Conservation (phyloP, 371 early-diverging fungal species). For the Mucor circinelloides region DNA sequence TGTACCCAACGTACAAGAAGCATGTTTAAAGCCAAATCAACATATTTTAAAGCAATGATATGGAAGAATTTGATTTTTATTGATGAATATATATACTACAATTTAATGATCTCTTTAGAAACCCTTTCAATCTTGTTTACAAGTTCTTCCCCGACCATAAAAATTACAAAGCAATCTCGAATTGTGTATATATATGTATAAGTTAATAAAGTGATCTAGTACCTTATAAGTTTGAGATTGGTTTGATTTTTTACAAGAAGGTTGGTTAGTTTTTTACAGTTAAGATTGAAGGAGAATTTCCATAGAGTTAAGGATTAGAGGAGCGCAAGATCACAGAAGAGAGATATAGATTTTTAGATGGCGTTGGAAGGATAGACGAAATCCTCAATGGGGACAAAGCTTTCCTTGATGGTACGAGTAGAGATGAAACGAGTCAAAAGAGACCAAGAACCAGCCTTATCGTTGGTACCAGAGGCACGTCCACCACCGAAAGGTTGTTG, state of each 20-base stretch:
- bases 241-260: neutral
- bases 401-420: slow-evolving; percentile 96
- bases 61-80: neutral
- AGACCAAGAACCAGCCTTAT: slow-evolving; percentile 90
- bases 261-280: slow-evolving; percentile 7
- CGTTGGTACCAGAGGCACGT: slow-evolving; percentile 96
- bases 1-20: slow-evolving; percentile 70
- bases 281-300: neutral
- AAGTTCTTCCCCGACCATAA: slow-evolving; percentile 9
- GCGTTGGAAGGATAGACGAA: slow-evolving; percentile 90
- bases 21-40: slow-evolving; percentile 72
- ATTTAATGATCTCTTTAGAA: neutral
- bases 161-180: neutral
- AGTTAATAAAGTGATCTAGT: neutral
- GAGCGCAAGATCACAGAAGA: neutral
- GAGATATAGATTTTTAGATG: slow-evolving; percentile 26
- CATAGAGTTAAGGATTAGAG: neutral
- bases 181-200: neutral
- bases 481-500: slow-evolving; percentile 98
- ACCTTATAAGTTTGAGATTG: neutral
- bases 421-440: slow-evolving; percentile 83
- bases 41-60: slow-evolving; percentile 50
- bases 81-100: slow-evolving; percentile 5
- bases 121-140: neutral
- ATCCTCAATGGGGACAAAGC: slow-evolving; percentile 80